Percentiles rank a stretch among this genome's conserved stretches.
These are phyloP conservation scores for Lathyrus oleraceus DNA, from an alignment of 306 rosid genomes.

Conservation along the genomic window DNA sequence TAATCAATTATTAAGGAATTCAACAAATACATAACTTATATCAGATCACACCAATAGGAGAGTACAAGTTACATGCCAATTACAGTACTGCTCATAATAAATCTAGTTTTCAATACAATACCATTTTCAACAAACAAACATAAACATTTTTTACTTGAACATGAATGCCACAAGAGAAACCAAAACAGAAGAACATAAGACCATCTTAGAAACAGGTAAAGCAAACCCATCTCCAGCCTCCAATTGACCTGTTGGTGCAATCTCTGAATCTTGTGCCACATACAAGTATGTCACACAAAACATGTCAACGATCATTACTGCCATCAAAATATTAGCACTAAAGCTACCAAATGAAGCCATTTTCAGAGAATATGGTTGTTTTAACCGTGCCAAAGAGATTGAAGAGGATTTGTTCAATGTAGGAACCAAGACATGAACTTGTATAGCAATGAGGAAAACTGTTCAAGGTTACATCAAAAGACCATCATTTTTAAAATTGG, in stretches of 20 bases:
- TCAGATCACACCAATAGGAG: constrained; percentile 19
- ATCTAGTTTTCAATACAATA: constrained; percentile 36
- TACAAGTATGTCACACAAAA: constrained; percentile 33
- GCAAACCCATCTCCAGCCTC: constrained; percentile 52
- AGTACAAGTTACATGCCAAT: constrained; percentile 29
- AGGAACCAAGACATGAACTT: constrained; percentile 30
- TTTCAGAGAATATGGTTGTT: constrained; percentile 7
- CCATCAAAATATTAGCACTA: constrained; percentile 23
- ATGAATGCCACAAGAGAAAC: constrained; percentile 45
- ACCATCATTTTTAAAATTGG: constrained; percentile 28
- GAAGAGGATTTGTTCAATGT: constrained; percentile 2
- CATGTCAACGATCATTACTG: constrained; percentile 17
- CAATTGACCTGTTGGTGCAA: constrained; percentile 44
- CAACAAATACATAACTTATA: constrained; percentile 27
- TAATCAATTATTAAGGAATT: constrained; percentile 23
- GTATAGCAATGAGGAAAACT: constrained; percentile 47
- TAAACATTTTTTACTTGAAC: constrained; percentile 13
- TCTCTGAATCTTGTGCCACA: constrained; percentile 39
- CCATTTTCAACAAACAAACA: constrained; percentile 28
- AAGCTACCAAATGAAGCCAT: constrained; percentile 46
- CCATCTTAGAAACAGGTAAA: constrained; percentile 37
- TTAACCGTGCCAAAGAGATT: not conserved
- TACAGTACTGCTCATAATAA: constrained; percentile 16
- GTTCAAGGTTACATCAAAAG: not conserved
- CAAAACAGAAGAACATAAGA: constrained; percentile 42